phyloP scores from a whole-genome alignment of 2,329 filamentous ascomycete species.

The Ophiostoma ulmi region DNA sequence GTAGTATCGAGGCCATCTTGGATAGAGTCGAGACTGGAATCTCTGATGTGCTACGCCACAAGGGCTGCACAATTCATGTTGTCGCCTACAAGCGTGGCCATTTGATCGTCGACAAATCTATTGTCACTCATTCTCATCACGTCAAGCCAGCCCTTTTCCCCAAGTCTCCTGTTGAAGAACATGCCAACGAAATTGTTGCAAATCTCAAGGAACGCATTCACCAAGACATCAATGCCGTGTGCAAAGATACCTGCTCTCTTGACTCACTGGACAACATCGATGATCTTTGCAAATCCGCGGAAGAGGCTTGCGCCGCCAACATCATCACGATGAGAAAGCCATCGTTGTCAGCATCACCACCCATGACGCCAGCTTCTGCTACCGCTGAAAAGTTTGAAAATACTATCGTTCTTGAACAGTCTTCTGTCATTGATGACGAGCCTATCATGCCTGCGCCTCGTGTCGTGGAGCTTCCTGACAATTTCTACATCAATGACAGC shows the following conservation, averaged over 20 bases:
- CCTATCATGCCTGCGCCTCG: constrained; percentile 12
- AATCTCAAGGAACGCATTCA: constrained; percentile 44
- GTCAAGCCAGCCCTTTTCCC: constrained; percentile 32
- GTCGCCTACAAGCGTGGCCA: constrained; percentile 50
- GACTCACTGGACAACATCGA: constrained; percentile 31
- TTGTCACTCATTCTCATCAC: constrained; percentile 39
- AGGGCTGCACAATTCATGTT: constrained; percentile 45
- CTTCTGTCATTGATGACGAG: background rate
- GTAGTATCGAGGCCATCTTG: constrained; percentile 45
- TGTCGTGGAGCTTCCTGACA: constrained; percentile 26
- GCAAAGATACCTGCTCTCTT: constrained; percentile 48
- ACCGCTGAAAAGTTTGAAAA: constrained; percentile 1
- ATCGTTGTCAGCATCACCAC: background rate
- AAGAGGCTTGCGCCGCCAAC: background rate
- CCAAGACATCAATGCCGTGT: constrained; percentile 45
- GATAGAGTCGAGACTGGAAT: constrained; percentile 50
- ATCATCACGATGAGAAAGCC: background rate
- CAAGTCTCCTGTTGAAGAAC: constrained; percentile 36
- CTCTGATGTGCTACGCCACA: constrained; percentile 44
- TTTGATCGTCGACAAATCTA: constrained; percentile 46
- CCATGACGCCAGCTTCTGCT: background rate
- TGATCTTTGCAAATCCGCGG: background rate
- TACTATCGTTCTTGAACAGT: constrained; percentile 13
- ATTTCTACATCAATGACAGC: constrained; percentile 11
- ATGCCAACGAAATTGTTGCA: constrained; percentile 38